Base-by-base conservation (phyloP, 805 yeast species). In the Schwanniomyces vanrijiae region DNA sequence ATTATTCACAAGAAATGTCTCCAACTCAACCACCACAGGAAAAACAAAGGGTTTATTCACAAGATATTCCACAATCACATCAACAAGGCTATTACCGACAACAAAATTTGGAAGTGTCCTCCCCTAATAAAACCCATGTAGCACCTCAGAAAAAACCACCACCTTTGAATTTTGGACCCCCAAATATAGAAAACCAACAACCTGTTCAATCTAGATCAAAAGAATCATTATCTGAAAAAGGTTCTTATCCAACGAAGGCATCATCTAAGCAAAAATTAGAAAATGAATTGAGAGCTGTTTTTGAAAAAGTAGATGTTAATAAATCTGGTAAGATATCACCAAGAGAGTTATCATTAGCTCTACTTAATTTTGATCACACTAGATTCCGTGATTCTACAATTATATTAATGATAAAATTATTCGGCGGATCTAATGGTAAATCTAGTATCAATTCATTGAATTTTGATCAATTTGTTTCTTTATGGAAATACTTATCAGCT, bases 401-500 rank as follows among this genome's bases (percentile, higher is more conserved):
- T 33, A 60, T 71, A 43, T 65, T 84, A 29, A 83, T 85, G 86
- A 78, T 84, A 50, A 75, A 78, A 57, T 64, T 85, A 56, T 84
- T 85, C 60, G 83, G 83, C 54, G 51, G 54, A 20, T 45, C 61
- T 20, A 56, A 52, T 22, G 54, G 59, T 9, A 49, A 59, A 5
- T 45, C 62, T 2, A 54, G 49, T 10, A 48, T 55, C 42, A 51
- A 51, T 20, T 49, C 55, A 18, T 55, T 70, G 44, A 74, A 76
- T 41, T 82, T 81, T 52, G 80, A 75, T 42, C 90, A 85, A 63
- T 85, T 85, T 56, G 80, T 78, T 44, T 81, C 82, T 49, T 66
- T 85, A 46, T 83, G 89, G 88, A 81, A 83, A 56, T 83, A 84
- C 54, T 66, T 85, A 38, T 69, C 80, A 18, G 85, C 85, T 41